Evolutionary conservation across 2,329 filamentous ascomycete species (phyloP).

Genomic region (Leptographium wingfieldii): DNA sequence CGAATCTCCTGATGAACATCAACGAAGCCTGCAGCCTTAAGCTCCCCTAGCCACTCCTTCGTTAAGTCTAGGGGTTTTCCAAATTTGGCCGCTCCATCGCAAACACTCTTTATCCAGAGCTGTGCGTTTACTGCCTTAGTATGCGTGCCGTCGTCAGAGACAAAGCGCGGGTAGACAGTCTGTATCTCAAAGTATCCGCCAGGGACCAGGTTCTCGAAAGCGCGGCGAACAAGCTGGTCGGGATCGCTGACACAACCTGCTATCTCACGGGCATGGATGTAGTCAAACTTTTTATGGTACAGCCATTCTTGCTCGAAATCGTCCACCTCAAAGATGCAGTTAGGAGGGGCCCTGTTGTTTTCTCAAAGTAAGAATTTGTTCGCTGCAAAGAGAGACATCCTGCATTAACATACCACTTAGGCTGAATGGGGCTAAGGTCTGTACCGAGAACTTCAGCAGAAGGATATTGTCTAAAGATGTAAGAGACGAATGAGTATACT

Average conservation of each 20-base stretch:
- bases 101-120: conserved; percentile 11
- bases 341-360: conserved; percentile 35
- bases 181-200: conserved; percentile 43
- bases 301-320: conserved; percentile 25
- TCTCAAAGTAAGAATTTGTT: background rate
- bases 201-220: conserved; percentile 28
- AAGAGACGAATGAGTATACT: background rate
- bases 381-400: background rate
- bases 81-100: conserved; percentile 8
- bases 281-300: conserved; percentile 30
- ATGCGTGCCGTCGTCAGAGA: conserved; percentile 15
- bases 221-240: conserved; percentile 24
- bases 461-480: background rate
- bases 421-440: conserved; percentile 56
- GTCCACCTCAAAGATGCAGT: conserved; percentile 62
- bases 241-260: conserved; percentile 36
- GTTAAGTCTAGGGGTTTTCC: conserved; percentile 10
- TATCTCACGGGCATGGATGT: conserved; percentile 37
- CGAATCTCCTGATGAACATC: conserved; percentile 12
- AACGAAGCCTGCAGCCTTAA: conserved; percentile 17
- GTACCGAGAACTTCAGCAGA: conserved; percentile 44
- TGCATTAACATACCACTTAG: conserved; percentile 15
- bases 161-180: conserved; percentile 23
- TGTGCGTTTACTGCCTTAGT: background rate
- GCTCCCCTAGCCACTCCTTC: conserved; percentile 11